Evolutionary conservation across 208 protist species (phyloP).

Genomic region (Acanthamoeba triangularis): DNA sequence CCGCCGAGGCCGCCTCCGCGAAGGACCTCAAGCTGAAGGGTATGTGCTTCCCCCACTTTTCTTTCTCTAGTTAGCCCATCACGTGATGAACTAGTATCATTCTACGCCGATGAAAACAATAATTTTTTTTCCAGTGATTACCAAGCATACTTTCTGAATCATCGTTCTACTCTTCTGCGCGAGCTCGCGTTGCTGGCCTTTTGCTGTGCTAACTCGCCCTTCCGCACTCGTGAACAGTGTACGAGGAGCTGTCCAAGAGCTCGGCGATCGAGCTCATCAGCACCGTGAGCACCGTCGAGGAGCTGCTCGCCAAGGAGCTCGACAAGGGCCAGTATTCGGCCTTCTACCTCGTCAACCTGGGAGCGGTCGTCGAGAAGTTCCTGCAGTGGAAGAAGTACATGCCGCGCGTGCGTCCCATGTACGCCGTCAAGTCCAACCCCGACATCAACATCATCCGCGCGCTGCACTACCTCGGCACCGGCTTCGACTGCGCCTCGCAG

Average conservation of each 20-base stretch:
- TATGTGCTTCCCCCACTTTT: neutral
- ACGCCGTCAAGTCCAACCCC: slow-evolving; percentile 94
- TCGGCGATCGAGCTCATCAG: neutral
- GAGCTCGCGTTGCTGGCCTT: neutral
- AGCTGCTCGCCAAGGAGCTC: slow-evolving; percentile 35
- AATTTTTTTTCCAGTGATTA: slow-evolving; percentile 25
- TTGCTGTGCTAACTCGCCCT: neutral
- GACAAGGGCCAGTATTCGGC: slow-evolving; percentile 64
- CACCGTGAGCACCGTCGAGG: slow-evolving; percentile 55
- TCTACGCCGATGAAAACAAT: slow-evolving; percentile 43
- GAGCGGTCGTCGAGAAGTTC: slow-evolving; percentile 77
- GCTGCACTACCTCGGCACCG: slow-evolving; percentile 87
- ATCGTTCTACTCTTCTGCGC: too few species aligned
- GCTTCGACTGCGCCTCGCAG: slow-evolving; percentile 93
- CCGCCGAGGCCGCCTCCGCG: slow-evolving; percentile 25
- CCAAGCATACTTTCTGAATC: neutral
- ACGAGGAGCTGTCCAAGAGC: neutral
- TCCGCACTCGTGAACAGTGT: neutral
- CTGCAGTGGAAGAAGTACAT: slow-evolving; percentile 79
- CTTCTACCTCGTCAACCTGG: slow-evolving; percentile 87
- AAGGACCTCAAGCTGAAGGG: slow-evolving; percentile 45
- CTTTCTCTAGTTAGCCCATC: neutral
- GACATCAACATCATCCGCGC: slow-evolving; percentile 87
- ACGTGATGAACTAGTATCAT: slow-evolving; percentile 2
- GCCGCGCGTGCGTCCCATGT: slow-evolving; percentile 87